phyloP scores from a whole-genome alignment of 371 early-diverging fungal genomes.

The Mucor ambiguus region DNA sequence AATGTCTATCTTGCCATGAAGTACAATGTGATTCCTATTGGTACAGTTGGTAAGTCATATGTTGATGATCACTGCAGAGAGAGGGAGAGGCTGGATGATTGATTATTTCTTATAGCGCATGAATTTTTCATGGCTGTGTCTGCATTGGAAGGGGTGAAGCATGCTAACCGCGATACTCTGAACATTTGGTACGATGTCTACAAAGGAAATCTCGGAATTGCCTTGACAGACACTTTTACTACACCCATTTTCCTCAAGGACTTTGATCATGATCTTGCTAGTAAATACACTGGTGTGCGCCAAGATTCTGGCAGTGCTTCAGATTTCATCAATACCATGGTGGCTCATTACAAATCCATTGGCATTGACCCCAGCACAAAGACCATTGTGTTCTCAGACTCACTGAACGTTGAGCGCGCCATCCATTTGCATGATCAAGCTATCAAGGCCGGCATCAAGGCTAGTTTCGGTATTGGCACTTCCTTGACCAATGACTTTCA shows the following conservation, averaged over 20 bases:
- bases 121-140: slow-evolving; percentile 84
- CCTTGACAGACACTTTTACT: slow-evolving; percentile 79
- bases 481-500: slow-evolving; percentile 75
- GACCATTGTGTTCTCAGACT: slow-evolving; percentile 75
- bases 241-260: slow-evolving; percentile 66
- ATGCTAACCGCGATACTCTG: slow-evolving; percentile 65
- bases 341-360: slow-evolving; percentile 56
- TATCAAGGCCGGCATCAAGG: slow-evolving; percentile 50
- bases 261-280: slow-evolving; percentile 58
- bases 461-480: slow-evolving; percentile 80
- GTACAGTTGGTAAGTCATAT: slow-evolving; percentile 64
- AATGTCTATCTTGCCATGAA: slow-evolving; percentile 75
- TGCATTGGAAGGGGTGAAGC: slow-evolving; percentile 63
- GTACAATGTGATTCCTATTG: slow-evolving; percentile 63
- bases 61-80: not conserved
- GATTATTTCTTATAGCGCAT: slow-evolving; percentile 47
- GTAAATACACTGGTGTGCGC: slow-evolving; percentile 62
- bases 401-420: slow-evolving; percentile 57
- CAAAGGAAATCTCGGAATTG: slow-evolving; percentile 61
- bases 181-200: slow-evolving; percentile 66
- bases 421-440: slow-evolving; percentile 55
- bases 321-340: slow-evolving; percentile 56
- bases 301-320: slow-evolving; percentile 78
- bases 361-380: slow-evolving; percentile 66
- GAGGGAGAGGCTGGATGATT: not conserved